Evolutionary conservation across 2,329 filamentous ascomycete species (phyloP), one percentile per base, ranked within the genome.

Genomic region (Ampelomyces quisqualis): DNA sequence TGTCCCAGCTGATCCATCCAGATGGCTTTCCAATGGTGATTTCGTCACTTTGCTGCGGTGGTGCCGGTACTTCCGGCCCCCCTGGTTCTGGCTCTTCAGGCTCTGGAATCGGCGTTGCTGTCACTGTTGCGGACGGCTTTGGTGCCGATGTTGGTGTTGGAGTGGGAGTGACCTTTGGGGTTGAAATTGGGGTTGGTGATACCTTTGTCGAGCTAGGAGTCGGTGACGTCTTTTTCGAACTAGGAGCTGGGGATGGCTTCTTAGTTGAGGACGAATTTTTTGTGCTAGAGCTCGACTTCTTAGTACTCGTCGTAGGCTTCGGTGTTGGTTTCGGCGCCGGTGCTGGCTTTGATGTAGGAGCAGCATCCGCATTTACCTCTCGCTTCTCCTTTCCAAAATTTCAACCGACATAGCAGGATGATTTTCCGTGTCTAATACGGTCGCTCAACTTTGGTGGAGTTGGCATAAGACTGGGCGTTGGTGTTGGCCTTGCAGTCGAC

Each of bases 11-110:
- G 26, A 53, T 22, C 11, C 39, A 48, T 34, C 27, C 44, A 7
- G 36, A 20, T 7, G 53, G 48, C 4, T 38, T 41, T 8, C 45
- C 45, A 14, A 54, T 26, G 13, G 32, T 49, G 26, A 54, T 46
- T 4, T 50, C 31, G 15, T 48, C 39, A 15, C 38, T 43, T 4
- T 38, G 37, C 17, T 43, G 4, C n/a, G 33, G 34, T 31, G 1
- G 38, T 34, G 2, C 34, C 20, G 4, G 10, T n/a, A n/a, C n/a
- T 40, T 10, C 29, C 30, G 41, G 45, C 3, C 36, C 31, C 15
- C 19, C 29, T 11, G 23, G 27, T 10, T 17, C 27, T 14, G 27
- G 27, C 13, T 30, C 23, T 26, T 26, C 23, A 8, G 43, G 38
- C 2, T 37, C 47, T 4, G 47, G 29, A 8, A 34, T 38, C 4